Conservation (phyloP, 495 filamentous ascomycete genomes). For the Diplogelasinospora grovesii region DNA sequence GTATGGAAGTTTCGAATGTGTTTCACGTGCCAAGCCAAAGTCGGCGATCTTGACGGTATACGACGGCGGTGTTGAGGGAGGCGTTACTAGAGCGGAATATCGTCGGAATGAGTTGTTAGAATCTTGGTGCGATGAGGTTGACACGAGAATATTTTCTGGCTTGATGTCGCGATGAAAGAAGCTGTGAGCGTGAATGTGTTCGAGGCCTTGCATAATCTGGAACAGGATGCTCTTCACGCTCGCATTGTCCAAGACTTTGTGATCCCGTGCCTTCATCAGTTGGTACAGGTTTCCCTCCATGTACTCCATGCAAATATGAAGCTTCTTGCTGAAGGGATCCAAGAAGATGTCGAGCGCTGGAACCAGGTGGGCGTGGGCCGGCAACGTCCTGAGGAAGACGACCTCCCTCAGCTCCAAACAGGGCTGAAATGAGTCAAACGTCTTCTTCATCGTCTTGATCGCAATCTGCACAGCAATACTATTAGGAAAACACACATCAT, state of each 20-base stretch:
- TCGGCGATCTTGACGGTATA: constrained; percentile 99
- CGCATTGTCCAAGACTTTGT: constrained; percentile 80
- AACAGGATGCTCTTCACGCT: constrained; percentile 97
- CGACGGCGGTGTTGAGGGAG: constrained; percentile 83
- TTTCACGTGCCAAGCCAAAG: constrained; percentile 97
- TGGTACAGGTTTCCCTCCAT: constrained; percentile 99
- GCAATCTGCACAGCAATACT: constrained; percentile 62
- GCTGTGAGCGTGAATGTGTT: constrained; percentile 93
- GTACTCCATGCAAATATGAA: constrained; percentile 99
- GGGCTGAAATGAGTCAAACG: constrained; percentile 82
- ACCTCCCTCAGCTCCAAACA: constrained; percentile 94
- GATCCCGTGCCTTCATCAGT: constrained; percentile 95
- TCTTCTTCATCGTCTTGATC: constrained; percentile 99
- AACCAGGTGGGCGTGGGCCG: constrained; percentile 82
- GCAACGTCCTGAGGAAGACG: constrained; percentile 86
- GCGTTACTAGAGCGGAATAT: constrained; percentile 90
- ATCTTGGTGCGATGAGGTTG: constrained; percentile 79
- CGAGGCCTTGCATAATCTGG: constrained; percentile 91
- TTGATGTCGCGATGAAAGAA: constrained; percentile 99
- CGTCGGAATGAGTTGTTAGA: constrained; percentile 72
- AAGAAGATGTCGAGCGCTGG: constrained; percentile 98
- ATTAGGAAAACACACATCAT: constrained; percentile 9
- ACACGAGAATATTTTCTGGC: constrained; percentile 97
- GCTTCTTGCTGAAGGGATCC: constrained; percentile 87
- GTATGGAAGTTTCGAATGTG: constrained; percentile 90